Evolutionary conservation across 139 green algal species (phyloP).

Genomic region (Coelastrella sp.): DNA sequence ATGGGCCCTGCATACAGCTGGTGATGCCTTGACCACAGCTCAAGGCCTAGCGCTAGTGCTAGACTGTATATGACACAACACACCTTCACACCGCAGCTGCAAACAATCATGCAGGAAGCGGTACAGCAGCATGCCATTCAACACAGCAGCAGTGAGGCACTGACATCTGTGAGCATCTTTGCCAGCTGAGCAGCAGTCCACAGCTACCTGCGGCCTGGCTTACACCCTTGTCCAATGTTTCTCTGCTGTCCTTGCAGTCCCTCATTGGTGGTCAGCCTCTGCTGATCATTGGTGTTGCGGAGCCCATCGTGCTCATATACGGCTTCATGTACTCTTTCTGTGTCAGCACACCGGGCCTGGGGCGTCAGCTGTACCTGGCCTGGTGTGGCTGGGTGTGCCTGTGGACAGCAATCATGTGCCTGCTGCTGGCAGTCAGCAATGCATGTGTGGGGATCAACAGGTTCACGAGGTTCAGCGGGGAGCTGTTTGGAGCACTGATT

Average conservation of each 20-base stretch:
- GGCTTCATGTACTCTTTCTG: slow-evolving; percentile 75
- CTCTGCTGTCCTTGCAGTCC: slow-evolving; percentile 56
- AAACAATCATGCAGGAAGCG: no score
- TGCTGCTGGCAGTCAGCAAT: slow-evolving; percentile 67
- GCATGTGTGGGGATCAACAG: slow-evolving; percentile 64
- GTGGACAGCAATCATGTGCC: slow-evolving; percentile 78
- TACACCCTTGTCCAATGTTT: no score
- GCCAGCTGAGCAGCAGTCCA: no score
- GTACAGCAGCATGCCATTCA: not conserved
- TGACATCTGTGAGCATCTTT: no score
- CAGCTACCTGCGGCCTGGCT: no score
- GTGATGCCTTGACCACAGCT: no score
- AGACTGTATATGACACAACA: no score
- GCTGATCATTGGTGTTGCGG: slow-evolving; percentile 93
- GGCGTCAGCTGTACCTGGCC: slow-evolving; percentile 69
- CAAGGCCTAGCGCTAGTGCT: no score
- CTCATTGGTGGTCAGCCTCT: slow-evolving; percentile 91
- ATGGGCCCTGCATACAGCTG: no score
- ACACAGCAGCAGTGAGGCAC: slow-evolving; percentile 27
- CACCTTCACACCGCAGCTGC: not conserved
- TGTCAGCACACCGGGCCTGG: slow-evolving; percentile 17
- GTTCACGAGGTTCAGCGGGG: slow-evolving; percentile 89
- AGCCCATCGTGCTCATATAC: slow-evolving; percentile 91
- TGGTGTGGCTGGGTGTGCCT: slow-evolving; percentile 84
- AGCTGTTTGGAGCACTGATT: slow-evolving; percentile 94